These are phyloP conservation scores for Aureobasidium sp. DNA, from an alignment of 2,329 filamentous ascomycete species.

Conservation along the genomic window DNA sequence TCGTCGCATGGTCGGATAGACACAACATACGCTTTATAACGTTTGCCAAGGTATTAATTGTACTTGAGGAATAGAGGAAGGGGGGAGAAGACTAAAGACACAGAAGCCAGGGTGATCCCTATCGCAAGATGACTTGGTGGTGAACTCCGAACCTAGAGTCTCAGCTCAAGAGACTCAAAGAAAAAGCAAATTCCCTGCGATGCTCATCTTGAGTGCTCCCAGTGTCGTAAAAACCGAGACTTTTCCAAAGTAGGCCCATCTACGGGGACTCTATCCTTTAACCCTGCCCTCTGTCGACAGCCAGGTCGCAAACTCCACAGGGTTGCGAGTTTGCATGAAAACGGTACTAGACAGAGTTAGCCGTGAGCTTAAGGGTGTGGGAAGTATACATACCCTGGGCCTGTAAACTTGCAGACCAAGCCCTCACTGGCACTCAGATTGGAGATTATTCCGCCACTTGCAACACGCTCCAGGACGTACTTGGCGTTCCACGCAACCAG, in stretches of 20 bases:
- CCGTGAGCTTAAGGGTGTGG: neutral
- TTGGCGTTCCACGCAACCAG: constrained; percentile 96
- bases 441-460: constrained; percentile 87
- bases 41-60: no score
- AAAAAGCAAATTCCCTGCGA: neutral
- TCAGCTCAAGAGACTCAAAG: neutral
- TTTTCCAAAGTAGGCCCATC: neutral
- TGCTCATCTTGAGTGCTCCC: neutral
- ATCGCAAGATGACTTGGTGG: no score
- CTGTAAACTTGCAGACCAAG: constrained; percentile 87
- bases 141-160: no score
- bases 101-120: neutral
- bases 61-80: no score
- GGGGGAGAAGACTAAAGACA: no score
- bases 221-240: neutral
- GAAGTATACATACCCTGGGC: constrained; percentile 20
- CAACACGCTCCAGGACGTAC: constrained; percentile 81
- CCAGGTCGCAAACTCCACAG: constrained; percentile 52
- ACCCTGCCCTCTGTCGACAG: constrained; percentile 30
- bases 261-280: constrained; percentile 2
- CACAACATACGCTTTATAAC: no score
- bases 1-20: no score
- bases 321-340: constrained; percentile 86
- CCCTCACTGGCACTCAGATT: constrained; percentile 74
- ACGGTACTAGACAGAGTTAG: constrained; percentile 65